phyloP scores from a whole-genome alignment of 352 stramenopile species.

The Globisporangium lucens region DNA sequence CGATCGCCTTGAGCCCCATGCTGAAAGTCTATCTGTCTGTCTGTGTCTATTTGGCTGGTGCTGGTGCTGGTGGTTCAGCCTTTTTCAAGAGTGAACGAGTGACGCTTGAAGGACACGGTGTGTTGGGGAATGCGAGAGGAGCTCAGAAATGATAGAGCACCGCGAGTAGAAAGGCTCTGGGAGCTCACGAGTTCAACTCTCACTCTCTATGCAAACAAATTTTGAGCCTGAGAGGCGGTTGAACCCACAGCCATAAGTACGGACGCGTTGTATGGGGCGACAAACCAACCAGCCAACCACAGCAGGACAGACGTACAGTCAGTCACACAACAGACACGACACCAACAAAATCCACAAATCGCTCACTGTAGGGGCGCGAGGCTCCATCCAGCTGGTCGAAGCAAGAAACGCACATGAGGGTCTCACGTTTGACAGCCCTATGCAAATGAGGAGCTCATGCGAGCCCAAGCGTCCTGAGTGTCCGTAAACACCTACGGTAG shows the following conservation, averaged over 20 bases:
- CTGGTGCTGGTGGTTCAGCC: background rate
- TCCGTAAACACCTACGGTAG: background rate
- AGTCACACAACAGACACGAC: background rate
- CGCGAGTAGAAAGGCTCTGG: background rate
- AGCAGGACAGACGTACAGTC: background rate
- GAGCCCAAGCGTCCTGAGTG: background rate
- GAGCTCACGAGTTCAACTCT: background rate
- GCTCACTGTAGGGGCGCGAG: background rate
- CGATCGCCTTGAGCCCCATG: conserved; percentile 13
- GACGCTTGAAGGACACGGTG: background rate
- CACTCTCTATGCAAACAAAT: background rate
- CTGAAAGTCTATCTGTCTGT: background rate
- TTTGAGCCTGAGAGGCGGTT: background rate
- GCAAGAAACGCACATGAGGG: background rate
- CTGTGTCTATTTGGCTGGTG: background rate
- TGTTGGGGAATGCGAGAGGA: background rate
- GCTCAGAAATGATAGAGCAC: background rate
- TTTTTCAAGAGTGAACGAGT: background rate
- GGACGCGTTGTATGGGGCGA: background rate
- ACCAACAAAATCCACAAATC: background rate
- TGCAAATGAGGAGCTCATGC: background rate
- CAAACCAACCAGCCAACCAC: background rate
- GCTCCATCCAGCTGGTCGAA: background rate
- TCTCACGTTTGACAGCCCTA: conserved; percentile 5
- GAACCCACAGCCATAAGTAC: too few species aligned